Percentiles rank a stretch among this genome's conserved stretches.
These are phyloP conservation scores for Mycena vitilis DNA, from an alignment of 768 basidiomycete genomes.

Conservation along the genomic window DNA sequence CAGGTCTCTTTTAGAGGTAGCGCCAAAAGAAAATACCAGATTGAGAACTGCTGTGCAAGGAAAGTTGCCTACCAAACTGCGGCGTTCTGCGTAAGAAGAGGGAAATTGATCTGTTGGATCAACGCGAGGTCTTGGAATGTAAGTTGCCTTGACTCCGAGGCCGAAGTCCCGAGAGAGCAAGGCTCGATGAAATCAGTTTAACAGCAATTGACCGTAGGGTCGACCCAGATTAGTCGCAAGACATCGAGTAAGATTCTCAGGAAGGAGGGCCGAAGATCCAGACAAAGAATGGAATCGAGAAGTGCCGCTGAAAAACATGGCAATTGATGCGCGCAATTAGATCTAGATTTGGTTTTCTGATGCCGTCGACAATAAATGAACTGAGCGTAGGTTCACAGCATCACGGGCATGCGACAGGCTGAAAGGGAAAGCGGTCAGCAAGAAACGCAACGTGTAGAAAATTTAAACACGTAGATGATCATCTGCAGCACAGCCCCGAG, in stretches of 20 bases:
- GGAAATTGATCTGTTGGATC: constrained; percentile 23
- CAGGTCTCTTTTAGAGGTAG: constrained; percentile 20
- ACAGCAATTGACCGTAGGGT: constrained; percentile 17
- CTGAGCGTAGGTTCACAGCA: constrained; percentile 31
- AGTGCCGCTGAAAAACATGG: constrained; percentile 17
- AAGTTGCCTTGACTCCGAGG: constrained; percentile 20
- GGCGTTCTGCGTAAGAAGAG: constrained; percentile 25
- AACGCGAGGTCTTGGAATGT: constrained; percentile 15
- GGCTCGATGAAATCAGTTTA: constrained; percentile 16
- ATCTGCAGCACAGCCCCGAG: constrained; percentile 27
- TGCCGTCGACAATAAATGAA: constrained; percentile 15
- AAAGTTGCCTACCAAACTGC: constrained; percentile 31
- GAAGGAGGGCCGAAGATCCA: constrained; percentile 7
- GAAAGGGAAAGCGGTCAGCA: constrained; percentile 12
- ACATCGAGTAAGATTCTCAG: neutral
- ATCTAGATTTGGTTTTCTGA: constrained; percentile 30
- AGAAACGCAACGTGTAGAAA: constrained; percentile 26
- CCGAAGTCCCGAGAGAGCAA: constrained; percentile 20
- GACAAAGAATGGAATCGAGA: constrained; percentile 3
- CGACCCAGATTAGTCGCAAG: constrained; percentile 21
- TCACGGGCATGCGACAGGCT: constrained; percentile 19
- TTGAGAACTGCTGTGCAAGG: constrained; percentile 34
- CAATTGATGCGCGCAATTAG: constrained; percentile 27
- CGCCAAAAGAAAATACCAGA: constrained; percentile 30
- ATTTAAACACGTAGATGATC: constrained; percentile 13